Base-by-base conservation (phyloP, 1,139 yeast genomes). In the Candida buenavistaensis region DNA sequence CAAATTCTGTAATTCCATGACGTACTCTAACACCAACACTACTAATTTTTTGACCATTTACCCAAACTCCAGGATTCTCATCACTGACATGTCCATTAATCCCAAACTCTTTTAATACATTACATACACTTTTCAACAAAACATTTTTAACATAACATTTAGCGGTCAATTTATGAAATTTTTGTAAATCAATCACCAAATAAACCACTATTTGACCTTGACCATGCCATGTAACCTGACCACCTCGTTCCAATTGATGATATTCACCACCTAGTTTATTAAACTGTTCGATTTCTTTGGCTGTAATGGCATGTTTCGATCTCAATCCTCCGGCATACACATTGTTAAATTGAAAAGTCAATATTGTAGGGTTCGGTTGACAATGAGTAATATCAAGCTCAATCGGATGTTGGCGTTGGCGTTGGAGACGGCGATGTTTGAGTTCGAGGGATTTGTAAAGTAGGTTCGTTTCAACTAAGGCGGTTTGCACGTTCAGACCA, bases 161-260 rank as follows among this genome's bases (percentile, higher is more conserved):
- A 0, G 89, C 82, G 0, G 86, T 72, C 28, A 89, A 64, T 32
- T 73, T 61, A 25, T 60, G 51, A 49, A 85, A 84, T 29, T 75
- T 70, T 43, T 74, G 71, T 36, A 92, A 65, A 55, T 92, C 97
- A 28, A 94, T 42, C 3, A 94, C 72, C 12, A 94, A 81, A 52
- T 90, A 94, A 3, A 88, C 80, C 3, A 90, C 96, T 29, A 89
- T 58, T 58, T 94, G 99, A 0, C 98, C 98, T 2, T 90, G 82
- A 0, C 97, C 97, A 62, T 94, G 99, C 72, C 88, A 94, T 0
- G 98, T 92, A 1, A 92, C 80, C 55, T 92, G 95, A 0, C 99
- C 99, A n/a, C 99, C 99, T 41, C 99, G 69, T 41, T 80, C 81
- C 0, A 94, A 75, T 50, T 87, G 95, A 17, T 81, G 75, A 51